Evolutionary conservation across 306 rosid genomes (phyloP).

Genomic region (Dryas drummondii): DNA sequence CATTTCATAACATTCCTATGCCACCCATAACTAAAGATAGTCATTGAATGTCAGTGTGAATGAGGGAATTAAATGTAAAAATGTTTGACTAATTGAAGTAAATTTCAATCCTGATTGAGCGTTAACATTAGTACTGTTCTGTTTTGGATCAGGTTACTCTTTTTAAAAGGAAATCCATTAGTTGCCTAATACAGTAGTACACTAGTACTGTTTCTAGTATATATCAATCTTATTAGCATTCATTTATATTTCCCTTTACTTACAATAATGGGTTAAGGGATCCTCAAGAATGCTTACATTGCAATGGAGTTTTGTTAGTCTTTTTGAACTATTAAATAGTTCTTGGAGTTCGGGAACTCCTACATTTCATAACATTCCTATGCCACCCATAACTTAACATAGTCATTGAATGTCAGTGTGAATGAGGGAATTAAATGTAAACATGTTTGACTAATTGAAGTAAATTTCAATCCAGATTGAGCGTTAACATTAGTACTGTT

Average conservation of each 20-base stretch:
- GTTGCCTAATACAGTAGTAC: neutral
- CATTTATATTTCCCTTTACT: neutral
- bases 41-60: no score
- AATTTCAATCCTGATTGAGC: no score
- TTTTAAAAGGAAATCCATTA: neutral
- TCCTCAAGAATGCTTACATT: conserved; percentile 33
- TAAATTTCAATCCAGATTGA: neutral
- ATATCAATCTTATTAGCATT: neutral
- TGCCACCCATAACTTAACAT: no score
- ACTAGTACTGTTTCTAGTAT: no score
- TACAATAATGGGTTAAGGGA: conserved; percentile 21
- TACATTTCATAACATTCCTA: conserved; percentile 8
- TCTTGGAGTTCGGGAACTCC: conserved; percentile 40
- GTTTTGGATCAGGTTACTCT: no score
- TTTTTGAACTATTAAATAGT: conserved; percentile 23
- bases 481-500: neutral
- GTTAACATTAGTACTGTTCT: no score
- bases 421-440: no score
- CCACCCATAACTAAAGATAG: neutral
- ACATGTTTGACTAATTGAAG: neutral
- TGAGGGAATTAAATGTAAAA: no score
- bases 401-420: no score
- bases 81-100: no score
- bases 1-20: conserved; percentile 7
- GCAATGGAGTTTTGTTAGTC: conserved; percentile 34